Conservation (phyloP, 2,329 filamentous ascomycete species). For the Claviceps pazoutovae region DNA sequence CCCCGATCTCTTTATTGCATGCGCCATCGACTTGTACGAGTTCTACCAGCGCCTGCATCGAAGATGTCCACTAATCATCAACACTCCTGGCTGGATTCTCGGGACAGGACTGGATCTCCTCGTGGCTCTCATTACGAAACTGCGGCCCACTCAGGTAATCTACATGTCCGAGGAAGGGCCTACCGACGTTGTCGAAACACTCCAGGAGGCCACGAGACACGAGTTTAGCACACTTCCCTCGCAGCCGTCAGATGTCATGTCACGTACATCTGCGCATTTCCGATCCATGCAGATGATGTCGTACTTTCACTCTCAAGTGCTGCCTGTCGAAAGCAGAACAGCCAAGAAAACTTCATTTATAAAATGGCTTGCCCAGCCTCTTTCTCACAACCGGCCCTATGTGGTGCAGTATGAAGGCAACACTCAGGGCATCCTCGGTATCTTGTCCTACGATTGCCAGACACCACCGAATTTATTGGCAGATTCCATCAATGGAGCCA, state of each 20-base stretch:
- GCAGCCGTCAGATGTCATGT: slow-evolving; percentile 38
- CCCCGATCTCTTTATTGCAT: slow-evolving; percentile 51
- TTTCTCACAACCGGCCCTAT: slow-evolving; percentile 46
- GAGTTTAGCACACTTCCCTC: slow-evolving; percentile 42
- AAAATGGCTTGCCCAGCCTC: slow-evolving; percentile 38
- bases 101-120: slow-evolving; percentile 56
- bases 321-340: neutral
- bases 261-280: slow-evolving; percentile 50
- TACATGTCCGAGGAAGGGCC: slow-evolving; percentile 55
- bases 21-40: slow-evolving; percentile 46
- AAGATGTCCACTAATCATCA: slow-evolving; percentile 49
- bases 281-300: slow-evolving; percentile 66
- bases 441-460: slow-evolving; percentile 55
- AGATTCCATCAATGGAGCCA: slow-evolving; percentile 55
- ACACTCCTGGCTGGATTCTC: slow-evolving; percentile 62
- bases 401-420: slow-evolving; percentile 43
- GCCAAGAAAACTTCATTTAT: slow-evolving; percentile 5
- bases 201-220: slow-evolving; percentile 31
- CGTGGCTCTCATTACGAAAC: slow-evolving; percentile 36
- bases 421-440: slow-evolving; percentile 42
- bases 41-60: slow-evolving; percentile 36
- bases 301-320: slow-evolving; percentile 50
- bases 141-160: slow-evolving; percentile 47
- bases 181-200: slow-evolving; percentile 38
- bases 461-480: slow-evolving; percentile 42